Evolutionary conservation across 345 rosid species (phyloP).

Genomic region (Moricandia moricandioides): DNA sequence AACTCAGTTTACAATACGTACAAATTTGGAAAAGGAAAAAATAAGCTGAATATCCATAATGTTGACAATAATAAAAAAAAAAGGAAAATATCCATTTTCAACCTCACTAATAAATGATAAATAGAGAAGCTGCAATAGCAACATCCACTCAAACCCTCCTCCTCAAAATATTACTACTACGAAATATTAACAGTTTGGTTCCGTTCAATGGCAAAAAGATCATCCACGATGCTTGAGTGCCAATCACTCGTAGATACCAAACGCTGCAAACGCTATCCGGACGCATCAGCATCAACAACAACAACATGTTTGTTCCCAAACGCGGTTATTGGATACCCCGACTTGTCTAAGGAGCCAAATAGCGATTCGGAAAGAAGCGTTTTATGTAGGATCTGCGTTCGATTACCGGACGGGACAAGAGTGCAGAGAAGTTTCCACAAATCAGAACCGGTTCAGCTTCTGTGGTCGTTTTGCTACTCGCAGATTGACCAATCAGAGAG

Average conservation of each 20-base stretch:
- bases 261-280: conserved; percentile 18
- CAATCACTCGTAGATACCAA: conserved; percentile 2
- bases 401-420: conserved; percentile 87
- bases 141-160: not conserved
- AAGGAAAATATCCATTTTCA: not conserved
- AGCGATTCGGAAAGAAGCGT: conserved; percentile 60
- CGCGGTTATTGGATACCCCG: conserved; percentile 52
- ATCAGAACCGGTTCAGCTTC: conserved; percentile 73
- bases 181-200: not conserved
- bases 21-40: not conserved
- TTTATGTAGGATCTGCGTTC: conserved; percentile 74
- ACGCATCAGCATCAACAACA: not conserved
- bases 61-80: not conserved
- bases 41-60: not conserved
- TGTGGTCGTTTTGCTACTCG: conserved; percentile 82
- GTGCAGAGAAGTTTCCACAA: conserved; percentile 62
- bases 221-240: conserved; percentile 1
- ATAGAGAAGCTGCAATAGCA: not conserved
- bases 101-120: not conserved
- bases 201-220: not conserved
- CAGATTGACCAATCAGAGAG: conserved; percentile 53
- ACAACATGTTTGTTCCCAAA: conserved; percentile 3
- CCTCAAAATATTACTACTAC: not conserved
- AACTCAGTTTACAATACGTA: not conserved
- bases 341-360: conserved; percentile 72